A percentile compares a stretch with the other conserved stretches of the same genome.
phyloP scores from a whole-genome alignment of 179 eudicot species.

The Silene vulgaris region DNA sequence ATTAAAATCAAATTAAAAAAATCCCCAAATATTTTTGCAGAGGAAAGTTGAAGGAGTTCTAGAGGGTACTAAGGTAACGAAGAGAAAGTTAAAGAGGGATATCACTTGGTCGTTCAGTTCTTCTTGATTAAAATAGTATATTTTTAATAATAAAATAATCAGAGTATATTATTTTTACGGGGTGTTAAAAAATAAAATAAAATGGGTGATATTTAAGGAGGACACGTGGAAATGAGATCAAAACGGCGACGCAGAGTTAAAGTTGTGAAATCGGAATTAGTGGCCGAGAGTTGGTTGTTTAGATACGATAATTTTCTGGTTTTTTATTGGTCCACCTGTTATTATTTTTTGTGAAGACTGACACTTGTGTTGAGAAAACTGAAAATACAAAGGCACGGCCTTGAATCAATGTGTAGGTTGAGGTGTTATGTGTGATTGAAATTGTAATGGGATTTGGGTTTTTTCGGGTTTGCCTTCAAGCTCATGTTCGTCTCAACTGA shows the following conservation, averaged over 20 bases:
- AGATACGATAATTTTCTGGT: constrained; percentile 10
- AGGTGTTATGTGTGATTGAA: too few relatives aligned
- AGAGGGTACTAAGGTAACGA: neutral
- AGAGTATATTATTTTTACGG: neutral
- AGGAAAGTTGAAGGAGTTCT: constrained; percentile 1
- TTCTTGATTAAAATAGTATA: neutral
- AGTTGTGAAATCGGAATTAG: constrained; percentile 8
- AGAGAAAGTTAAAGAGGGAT: neutral
- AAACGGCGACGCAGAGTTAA: constrained; percentile 3
- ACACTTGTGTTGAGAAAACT: neutral
- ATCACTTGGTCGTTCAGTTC: neutral
- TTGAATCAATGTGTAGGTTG: too few relatives aligned
- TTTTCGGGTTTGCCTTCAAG: too few relatives aligned
- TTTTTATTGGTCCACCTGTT: constrained; percentile 10
- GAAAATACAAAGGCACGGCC: too few relatives aligned
- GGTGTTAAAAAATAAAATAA: neutral
- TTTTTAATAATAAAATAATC: too few relatives aligned
- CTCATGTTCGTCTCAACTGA: too few relatives aligned
- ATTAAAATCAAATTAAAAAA: neutral
- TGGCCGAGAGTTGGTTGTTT: neutral
- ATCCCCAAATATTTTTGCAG: neutral
- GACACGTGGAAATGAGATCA: constrained; percentile 8
- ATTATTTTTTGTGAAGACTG: neutral
- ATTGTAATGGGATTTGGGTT: too few relatives aligned
- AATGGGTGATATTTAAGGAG: neutral